Evolutionary conservation across 805 yeast genomes (phyloP), one percentile per base, ranked within the genome.

Genomic region (Candida stauntonica): DNA sequence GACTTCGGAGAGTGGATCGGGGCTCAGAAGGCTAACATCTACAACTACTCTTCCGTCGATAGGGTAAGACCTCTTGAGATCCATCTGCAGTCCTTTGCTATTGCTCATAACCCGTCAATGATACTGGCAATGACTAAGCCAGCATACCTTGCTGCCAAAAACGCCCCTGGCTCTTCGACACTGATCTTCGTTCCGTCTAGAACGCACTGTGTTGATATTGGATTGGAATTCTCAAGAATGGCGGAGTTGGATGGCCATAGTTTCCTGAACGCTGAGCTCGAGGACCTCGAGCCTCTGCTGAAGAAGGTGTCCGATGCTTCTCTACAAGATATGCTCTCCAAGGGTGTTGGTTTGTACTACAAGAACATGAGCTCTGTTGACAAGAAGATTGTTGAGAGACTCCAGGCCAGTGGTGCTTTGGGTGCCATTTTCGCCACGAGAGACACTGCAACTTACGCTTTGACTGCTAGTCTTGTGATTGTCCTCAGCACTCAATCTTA

Each of bases 1-100:
- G 96, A 86, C 47, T 61, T 89, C 41, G 91, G 85, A 1, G 86
- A 81, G 38, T 93, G 98, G 96, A 60, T 93, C 20, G 95, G 93
- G 2, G 80, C 83, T 18, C 50, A 70, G 1, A 81, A 77, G 50
- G 64, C 60, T 16, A 68, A 77, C 34, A 68, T 80, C 5, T 86
- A 69, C 64, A 88, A 87, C 51, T 88, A 83, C 55, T 71, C 77
- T 14, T 79, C 94, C 0, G 64, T 64, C 35, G 81, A 78, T 31
- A 66, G 91, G 40, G 63, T 66, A 7, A 55, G 63, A 30, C 77
- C 84, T 4, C 50, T 86, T 12, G 75, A 72, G 39, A 76, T 84
- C 16, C 80, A 70, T 46, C 51, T 84, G 31, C 75, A 72, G 39
- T 67, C 73, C 4, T 66, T 66, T 35, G 64, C 61, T 15, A 67